Base-by-base conservation (phyloP, 176 grass and related monocot species). In the Pontederia paniculata region DNA sequence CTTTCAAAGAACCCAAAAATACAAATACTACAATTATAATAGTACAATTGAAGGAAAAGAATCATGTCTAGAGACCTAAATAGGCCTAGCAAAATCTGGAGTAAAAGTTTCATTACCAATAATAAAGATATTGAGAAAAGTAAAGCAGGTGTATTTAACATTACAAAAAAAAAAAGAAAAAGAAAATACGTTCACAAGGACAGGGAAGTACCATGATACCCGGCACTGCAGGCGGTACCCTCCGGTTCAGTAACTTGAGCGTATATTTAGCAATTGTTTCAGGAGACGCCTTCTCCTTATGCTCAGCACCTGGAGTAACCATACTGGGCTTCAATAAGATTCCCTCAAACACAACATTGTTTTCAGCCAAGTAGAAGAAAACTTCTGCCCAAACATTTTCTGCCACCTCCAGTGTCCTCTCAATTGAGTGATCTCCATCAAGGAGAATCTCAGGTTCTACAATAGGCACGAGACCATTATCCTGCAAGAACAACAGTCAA, bases 301-400 rank as follows among this genome's bases (percentile, higher is more conserved):
- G 59, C 14, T 62, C 59, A 46, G 59, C 59, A 16, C 59, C 59
- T 21, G 42, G 59, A 17, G 59, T 62, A 2, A 62, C 59, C 59
- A 62, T 62, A 14, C 59, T 62, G 1, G 59, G 59, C 21, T 62
- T 62, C 2, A 62, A 42, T 17, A 62, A 20, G 43, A 62, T 62
- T 10, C 59, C 58, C 59, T 62, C 59, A 62, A 62, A 62, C 59
- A 47, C 59, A 41, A 62, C 59, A 46, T 62, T 62, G 12, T 62
- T 62, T 45, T 62, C 3, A 7, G 43, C 59, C 1, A 62, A 9
- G 41, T 62, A 62, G 59, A 20, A 62, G 42, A 62, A 62, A 8
- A 62, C 59, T 14, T 62, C 42, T 18, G 59, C 43, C 59, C 59
- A 62, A 21, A 47, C 59, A 8, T 62, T 47, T 20, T 62, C 59